Conservation (phyloP, 1,139 yeast species). For the Scheffersomyces stambukii region DNA sequence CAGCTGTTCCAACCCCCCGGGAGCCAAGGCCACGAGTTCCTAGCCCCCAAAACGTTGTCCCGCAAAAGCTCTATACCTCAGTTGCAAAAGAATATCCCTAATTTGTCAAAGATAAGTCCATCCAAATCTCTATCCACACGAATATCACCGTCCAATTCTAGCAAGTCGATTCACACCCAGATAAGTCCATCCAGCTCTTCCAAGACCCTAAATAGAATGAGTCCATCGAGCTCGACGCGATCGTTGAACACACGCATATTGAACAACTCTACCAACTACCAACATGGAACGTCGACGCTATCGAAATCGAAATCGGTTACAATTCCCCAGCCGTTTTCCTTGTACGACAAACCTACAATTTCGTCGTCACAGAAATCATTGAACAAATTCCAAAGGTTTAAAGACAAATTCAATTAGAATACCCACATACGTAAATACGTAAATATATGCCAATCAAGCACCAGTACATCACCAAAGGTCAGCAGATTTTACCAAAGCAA, state of each 20-base stretch:
- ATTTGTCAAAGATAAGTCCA: constrained; percentile 8
- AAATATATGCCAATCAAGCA: background rate
- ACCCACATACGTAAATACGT: constrained; percentile 11
- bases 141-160: constrained; percentile 5
- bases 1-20: too few species aligned
- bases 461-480: background rate
- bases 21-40: constrained; percentile 15
- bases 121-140: constrained; percentile 8
- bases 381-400: constrained; percentile 27
- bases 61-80: constrained; percentile 13
- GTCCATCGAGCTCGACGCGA: constrained; percentile 5
- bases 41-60: constrained; percentile 12
- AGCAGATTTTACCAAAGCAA: background rate
- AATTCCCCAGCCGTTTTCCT: constrained; percentile 21
- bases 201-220: too few species aligned
- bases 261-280: constrained; percentile 5
- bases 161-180: constrained; percentile 1
- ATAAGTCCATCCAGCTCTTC: constrained; percentile 2
- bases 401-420: constrained; percentile 21
- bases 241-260: constrained; percentile 3
- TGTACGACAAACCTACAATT: constrained; percentile 42
- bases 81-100: constrained; percentile 12
- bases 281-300: constrained; percentile 1
- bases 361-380: constrained; percentile 43
- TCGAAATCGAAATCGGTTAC: constrained; percentile 13